Percentiles rank a stretch among this genome's conserved stretches.
Conservation (phyloP, 306 rosid species). For the Ceratonia siliqua region DNA sequence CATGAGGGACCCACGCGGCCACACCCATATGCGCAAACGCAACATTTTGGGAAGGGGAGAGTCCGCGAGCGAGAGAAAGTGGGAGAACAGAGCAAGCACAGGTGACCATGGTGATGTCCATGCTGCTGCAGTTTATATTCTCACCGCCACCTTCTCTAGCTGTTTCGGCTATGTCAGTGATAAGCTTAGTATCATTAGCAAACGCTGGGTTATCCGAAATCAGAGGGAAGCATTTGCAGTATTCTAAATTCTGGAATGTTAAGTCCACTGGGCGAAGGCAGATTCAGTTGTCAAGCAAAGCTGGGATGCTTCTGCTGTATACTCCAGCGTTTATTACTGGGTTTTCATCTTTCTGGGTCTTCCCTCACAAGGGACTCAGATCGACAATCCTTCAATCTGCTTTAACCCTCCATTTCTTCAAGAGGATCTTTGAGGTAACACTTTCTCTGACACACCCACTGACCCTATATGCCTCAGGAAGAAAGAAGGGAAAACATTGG, state of each 20-base stretch:
- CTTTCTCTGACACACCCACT: background rate
- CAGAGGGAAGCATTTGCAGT: conserved; percentile 62
- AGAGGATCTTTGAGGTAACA: conserved; percentile 70
- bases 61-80: background rate
- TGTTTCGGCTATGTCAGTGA: conserved; percentile 49
- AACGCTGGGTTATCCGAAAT: conserved; percentile 48
- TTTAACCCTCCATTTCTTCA: conserved; percentile 71
- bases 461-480: background rate
- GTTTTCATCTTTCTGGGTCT: conserved; percentile 45
- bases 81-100: background rate
- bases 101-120: conserved; percentile 20
- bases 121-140: conserved; percentile 34
- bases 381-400: conserved; percentile 50
- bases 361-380: conserved; percentile 44
- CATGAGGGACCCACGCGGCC: no score
- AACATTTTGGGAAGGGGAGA: no score
- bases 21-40: no score
- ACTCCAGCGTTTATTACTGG: conserved; percentile 68
- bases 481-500: background rate
- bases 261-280: background rate
- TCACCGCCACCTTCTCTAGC: conserved; percentile 58
- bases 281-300: conserved; percentile 45
- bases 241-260: conserved; percentile 63
- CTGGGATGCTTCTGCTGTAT: conserved; percentile 65
- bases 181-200: conserved; percentile 34